Evolutionary conservation across 129 eudicot genomes (phyloP).

Genomic region (Flaveria sonorensis): DNA sequence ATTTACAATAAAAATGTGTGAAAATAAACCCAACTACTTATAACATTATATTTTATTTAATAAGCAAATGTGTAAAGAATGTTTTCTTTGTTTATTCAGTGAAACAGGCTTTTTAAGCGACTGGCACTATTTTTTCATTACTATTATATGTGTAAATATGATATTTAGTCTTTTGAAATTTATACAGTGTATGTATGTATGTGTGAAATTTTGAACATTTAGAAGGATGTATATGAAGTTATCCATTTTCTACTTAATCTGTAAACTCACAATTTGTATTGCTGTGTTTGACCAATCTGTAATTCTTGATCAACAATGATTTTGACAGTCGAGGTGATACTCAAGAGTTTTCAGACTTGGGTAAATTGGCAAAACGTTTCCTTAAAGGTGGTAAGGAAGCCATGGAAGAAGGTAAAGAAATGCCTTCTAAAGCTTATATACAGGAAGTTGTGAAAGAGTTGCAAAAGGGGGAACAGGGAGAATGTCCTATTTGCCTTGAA

Average conservation of each 20-base stretch:
- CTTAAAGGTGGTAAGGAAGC: constrained; percentile 64
- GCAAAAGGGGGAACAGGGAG: constrained; percentile 82
- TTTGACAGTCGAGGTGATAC: constrained; percentile 90
- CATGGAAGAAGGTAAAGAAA: constrained; percentile 53
- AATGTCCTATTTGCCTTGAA: constrained; percentile 98
- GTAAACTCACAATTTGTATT: not conserved
- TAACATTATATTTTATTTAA: not conserved
- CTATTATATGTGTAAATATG: not conserved
- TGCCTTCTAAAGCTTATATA: constrained; percentile 83
- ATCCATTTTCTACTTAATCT: not conserved
- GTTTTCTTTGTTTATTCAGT: not conserved
- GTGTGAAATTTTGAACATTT: not conserved
- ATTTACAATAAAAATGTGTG: not conserved
- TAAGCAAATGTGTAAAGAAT: not conserved
- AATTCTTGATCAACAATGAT: constrained; percentile 24
- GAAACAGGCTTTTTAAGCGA: not conserved
- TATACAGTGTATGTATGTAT: not conserved
- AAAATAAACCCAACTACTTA: not conserved
- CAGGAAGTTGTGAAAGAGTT: constrained; percentile 95
- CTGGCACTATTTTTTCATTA: not conserved
- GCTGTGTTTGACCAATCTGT: not conserved
- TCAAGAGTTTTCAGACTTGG: constrained; percentile 84
- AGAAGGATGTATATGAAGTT: not conserved
- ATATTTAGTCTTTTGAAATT: not conserved
- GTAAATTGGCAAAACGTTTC: constrained; percentile 86